A percentile compares a stretch with the other conserved stretches of the same genome.
phyloP scores from a whole-genome alignment of 495 filamentous ascomycete species.

The Rhypophila decipiens region DNA sequence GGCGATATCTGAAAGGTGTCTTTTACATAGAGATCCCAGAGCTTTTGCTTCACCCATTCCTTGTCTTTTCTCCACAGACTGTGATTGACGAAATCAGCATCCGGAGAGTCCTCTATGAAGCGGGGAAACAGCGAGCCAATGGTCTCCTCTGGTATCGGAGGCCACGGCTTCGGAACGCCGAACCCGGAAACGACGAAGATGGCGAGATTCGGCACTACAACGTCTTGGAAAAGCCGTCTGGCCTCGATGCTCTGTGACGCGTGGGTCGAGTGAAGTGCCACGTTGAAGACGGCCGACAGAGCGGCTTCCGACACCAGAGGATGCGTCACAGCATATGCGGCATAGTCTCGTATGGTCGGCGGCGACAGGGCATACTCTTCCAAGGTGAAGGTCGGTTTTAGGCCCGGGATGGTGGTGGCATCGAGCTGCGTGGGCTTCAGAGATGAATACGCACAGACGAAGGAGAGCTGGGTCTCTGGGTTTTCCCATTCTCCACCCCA shows the following conservation, averaged over 20 bases:
- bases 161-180: conserved; percentile 52
- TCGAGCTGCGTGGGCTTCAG: conserved; percentile 67
- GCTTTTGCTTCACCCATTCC: conserved; percentile 68
- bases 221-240: conserved; percentile 57
- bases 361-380: conserved; percentile 71
- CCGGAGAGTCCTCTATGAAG: conserved; percentile 42
- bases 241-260: conserved; percentile 61
- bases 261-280: conserved; percentile 60
- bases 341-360: conserved; percentile 61
- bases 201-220: conserved; percentile 62
- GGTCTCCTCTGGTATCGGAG: conserved; percentile 48
- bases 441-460: conserved; percentile 74
- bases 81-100: conserved; percentile 78
- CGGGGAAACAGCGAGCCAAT: conserved; percentile 46
- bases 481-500: conserved; percentile 92
- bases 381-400: conserved; percentile 68
- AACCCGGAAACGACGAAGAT: conserved; percentile 77
- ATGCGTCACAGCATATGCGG: conserved; percentile 69
- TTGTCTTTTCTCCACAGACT: conserved; percentile 84
- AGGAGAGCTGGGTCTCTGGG: conserved; percentile 79
- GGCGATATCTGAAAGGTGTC: conserved; percentile 68
- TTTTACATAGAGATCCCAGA: conserved; percentile 71
- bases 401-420: conserved; percentile 69
- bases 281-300: conserved; percentile 70
- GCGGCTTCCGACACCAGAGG: conserved; percentile 86